A percentile compares a stretch with the other conserved stretches of the same genome.
These are phyloP conservation scores for Allium sativum DNA, from an alignment of 106 monocot species.

Conservation along the genomic window DNA sequence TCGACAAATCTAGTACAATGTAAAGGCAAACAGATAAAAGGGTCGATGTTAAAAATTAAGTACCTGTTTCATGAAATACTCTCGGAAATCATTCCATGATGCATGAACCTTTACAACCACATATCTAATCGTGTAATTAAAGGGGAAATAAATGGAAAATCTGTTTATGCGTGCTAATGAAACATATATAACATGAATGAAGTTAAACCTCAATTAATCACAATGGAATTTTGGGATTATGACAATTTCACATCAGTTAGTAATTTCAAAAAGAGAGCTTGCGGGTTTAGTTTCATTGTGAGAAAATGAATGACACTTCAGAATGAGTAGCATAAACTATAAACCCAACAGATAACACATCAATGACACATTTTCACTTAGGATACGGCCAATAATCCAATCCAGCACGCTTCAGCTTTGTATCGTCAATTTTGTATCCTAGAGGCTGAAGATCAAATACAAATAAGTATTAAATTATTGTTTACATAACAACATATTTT, in stretches of 20 bases:
- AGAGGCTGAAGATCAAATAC: slow-evolving; percentile 54
- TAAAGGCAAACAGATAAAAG: background rate
- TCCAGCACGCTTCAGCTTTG: slow-evolving; percentile 99
- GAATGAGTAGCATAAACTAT: background rate
- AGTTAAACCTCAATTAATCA: too few species aligned
- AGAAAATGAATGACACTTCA: background rate
- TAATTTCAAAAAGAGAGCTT: background rate
- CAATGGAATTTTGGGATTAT: too few species aligned
- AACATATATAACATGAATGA: too few species aligned
- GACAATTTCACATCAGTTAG: too few species aligned
- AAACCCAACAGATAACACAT: too few species aligned
- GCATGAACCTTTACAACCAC: slow-evolving; percentile 84
- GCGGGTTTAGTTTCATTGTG: background rate
- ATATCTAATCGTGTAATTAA: slow-evolving; percentile 45
- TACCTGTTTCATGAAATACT: slow-evolving; percentile 75
- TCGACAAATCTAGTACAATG: background rate
- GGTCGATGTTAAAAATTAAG: background rate
- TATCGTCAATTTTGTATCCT: slow-evolving; percentile 79
- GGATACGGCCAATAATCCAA: slow-evolving; percentile 99
- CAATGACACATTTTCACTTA: background rate
- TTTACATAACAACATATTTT: too few species aligned
- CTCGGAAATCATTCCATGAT: slow-evolving; percentile 74
- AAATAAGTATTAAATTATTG: background rate
- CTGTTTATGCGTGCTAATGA: too few species aligned
- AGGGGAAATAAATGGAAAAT: background rate